Evolutionary conservation across 768 basidiomycete species (phyloP), one percentile per base, ranked within the genome.

Genomic region (Russula sp.): DNA sequence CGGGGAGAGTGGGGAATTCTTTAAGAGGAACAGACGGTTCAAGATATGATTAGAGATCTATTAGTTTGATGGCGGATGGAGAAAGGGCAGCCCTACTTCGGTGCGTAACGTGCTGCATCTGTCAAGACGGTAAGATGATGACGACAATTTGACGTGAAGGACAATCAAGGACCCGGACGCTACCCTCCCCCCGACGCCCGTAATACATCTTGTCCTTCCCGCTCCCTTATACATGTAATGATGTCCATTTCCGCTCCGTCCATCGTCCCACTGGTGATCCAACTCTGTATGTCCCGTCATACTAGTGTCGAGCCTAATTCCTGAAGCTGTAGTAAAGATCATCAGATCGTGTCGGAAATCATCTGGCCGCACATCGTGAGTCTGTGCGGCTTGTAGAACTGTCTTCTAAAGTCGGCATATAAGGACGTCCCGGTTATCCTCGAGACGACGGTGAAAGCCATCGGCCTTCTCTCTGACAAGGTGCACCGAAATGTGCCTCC

Each of bases 311-410:
- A 80, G 79, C 42, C 70, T 82, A 5, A 84, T 98, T 16, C 73
- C 95, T 2, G 81, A 81, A 7, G 93, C 96, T 0, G 78, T 99
- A 2, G 80, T 93, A 48, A 91, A 88, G 94, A 97, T 71, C 87
- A 88, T 71, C 89, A 86, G 74, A 83, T 79, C 0, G 91, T 98
- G 0, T 82, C 82, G 55, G 91, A 96, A 48, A 91, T 91, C 69
- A 82, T 99, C 18, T 99, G 94, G 83, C 95, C 97, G 1, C 84
- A 94, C 76, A 76, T 99, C 47, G 94, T 97, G 69, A 67, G 87
- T 74, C 7, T 34, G 31, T 44, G 27, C 27, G 22, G 22, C 14
- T 13, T 20, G 13, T 60, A 5, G 3, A 13, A 0, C 48, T 2
- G 11, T 5, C 7, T 14, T 6, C 51, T 20, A 31, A 34, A 50